Evolutionary conservation across 257 asterid genomes (phyloP).

Genomic region (Solanum etuberosum): DNA sequence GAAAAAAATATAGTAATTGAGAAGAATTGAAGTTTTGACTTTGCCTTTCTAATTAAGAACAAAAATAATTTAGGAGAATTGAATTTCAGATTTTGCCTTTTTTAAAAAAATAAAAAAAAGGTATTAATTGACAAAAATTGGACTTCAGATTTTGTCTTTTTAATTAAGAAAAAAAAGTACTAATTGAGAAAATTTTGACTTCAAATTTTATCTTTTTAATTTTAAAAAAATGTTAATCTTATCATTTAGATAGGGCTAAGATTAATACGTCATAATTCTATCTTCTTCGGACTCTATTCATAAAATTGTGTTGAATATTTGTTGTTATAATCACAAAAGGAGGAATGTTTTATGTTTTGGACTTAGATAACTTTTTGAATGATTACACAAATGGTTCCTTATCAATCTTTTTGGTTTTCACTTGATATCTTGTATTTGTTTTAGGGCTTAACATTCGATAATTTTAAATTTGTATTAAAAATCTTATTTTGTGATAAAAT

Average conservation of each 20-base stretch:
- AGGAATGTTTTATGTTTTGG: neutral
- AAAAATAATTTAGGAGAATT: neutral
- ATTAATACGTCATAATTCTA: neutral
- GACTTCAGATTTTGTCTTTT: neutral
- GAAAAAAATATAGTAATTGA: neutral
- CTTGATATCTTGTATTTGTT: neutral
- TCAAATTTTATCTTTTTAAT: neutral
- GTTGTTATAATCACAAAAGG: rapidly evolving
- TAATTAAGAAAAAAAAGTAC: neutral
- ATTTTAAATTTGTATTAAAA: neutral
- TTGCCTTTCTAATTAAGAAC: neutral
- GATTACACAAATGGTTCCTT: neutral
- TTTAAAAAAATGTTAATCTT: too few relatives aligned
- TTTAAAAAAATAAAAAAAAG: neutral
- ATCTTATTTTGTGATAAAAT: neutral
- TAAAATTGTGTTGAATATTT: neutral
- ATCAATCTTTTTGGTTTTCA: neutral
- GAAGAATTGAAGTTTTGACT: neutral
- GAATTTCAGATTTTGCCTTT: neutral
- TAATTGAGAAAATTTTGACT: neutral
- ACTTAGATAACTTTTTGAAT: too few relatives aligned
- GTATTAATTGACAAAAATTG: neutral
- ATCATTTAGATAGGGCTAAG: neutral
- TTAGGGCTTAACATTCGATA: neutral
- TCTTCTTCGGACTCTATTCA: neutral